Conservation (phyloP, 176 grass and related monocot species). For the Calamus simplicifolius region DNA sequence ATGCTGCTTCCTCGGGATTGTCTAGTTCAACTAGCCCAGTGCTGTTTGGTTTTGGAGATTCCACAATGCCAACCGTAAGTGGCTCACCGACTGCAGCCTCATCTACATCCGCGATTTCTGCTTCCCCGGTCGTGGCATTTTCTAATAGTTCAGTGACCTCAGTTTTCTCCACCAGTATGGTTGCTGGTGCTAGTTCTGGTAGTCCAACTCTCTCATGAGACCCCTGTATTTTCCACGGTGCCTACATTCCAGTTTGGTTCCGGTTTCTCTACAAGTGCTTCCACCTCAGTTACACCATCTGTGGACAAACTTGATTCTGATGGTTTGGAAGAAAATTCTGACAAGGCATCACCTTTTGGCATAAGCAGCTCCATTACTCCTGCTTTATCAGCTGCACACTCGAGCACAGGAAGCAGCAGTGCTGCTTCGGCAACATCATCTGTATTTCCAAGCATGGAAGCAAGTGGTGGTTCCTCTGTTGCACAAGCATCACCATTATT, state of each 20-base stretch:
- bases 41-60: conserved; percentile 2
- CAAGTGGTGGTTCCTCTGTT: conserved; percentile 1
- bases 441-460: background rate
- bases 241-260: conserved; percentile 6
- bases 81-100: background rate
- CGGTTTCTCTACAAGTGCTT: background rate
- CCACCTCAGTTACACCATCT: background rate
- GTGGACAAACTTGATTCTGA: background rate
- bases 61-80: background rate
- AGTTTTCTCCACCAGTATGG: conserved; percentile 3
- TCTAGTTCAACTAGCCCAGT: background rate
- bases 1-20: conserved; percentile 1
- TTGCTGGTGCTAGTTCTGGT: background rate
- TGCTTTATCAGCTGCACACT: background rate
- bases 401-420: background rate
- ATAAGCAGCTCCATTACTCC: background rate
- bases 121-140: background rate
- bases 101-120: background rate
- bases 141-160: background rate
- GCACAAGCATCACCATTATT: background rate
- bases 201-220: background rate
- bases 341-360: background rate
- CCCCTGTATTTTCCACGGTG: background rate
- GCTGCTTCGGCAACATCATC: background rate
- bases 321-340: background rate